Evolutionary conservation across 768 basidiomycete species (phyloP).

Genomic region (Rubroboletus satanas): DNA sequence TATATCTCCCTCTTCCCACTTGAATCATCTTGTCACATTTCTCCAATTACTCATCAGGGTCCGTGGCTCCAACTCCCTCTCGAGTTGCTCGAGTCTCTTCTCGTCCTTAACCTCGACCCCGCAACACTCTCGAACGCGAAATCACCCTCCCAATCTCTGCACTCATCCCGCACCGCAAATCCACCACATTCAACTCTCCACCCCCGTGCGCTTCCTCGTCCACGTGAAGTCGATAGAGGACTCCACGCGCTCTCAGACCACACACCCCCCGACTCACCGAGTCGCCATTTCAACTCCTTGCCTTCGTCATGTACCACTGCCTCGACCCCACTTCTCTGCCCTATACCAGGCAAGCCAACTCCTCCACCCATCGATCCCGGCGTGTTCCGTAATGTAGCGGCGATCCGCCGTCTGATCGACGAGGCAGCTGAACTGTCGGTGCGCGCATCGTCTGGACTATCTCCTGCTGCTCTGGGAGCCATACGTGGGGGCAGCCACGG

Average conservation of each 20-base stretch:
- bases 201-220: conserved; percentile 23
- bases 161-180: conserved; percentile 24
- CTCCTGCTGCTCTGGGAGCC: conserved; percentile 67
- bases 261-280: conserved; percentile 46
- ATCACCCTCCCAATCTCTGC: conserved; percentile 36
- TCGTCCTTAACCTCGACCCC: conserved; percentile 75
- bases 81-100: conserved; percentile 79
- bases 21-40: neutral
- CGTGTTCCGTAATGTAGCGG: conserved; percentile 71
- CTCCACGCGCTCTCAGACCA: conserved; percentile 34
- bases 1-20: neutral
- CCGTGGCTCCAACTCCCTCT: conserved; percentile 89
- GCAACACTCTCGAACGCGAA: conserved; percentile 52
- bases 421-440: conserved; percentile 87
- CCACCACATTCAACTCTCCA: neutral
- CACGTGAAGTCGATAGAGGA: conserved; percentile 41
- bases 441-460: conserved; percentile 80
- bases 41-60: conserved; percentile 47
- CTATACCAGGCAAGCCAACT: conserved; percentile 60
- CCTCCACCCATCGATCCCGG: conserved; percentile 90
- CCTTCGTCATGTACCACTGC: conserved; percentile 31
- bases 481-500: conserved; percentile 45
- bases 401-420: conserved; percentile 79
- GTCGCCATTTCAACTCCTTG: conserved; percentile 32
- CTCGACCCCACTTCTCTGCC: conserved; percentile 45